phyloP scores from a whole-genome alignment of 768 basidiomycete genomes.

The Paxillus involutus region DNA sequence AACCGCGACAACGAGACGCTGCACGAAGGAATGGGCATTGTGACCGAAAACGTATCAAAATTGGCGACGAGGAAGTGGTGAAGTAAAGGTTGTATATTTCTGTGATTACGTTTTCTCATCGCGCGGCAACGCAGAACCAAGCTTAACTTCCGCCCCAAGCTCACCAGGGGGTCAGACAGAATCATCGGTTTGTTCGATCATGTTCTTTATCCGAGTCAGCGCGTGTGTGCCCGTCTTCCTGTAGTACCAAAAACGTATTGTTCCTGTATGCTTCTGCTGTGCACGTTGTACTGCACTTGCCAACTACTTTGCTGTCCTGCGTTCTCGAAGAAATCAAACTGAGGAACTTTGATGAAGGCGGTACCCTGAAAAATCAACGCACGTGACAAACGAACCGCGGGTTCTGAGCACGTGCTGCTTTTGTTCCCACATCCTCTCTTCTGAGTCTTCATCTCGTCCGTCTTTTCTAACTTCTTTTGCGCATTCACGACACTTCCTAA shows the following conservation, averaged over 20 bases:
- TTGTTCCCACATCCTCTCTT: conserved; percentile 11
- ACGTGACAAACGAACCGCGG: conserved; percentile 36
- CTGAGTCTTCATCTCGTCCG: neutral
- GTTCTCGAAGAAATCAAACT: too few species aligned
- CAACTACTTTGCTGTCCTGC: too few species aligned
- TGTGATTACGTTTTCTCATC: neutral
- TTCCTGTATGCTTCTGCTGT: too few species aligned
- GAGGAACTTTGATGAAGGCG: too few species aligned
- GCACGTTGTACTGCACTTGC: too few species aligned
- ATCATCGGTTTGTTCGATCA: neutral
- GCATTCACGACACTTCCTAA: conserved; percentile 12
- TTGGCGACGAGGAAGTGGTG: conserved; percentile 16
- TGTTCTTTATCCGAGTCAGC: neutral
- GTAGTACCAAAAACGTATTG: too few species aligned
- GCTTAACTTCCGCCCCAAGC: neutral
- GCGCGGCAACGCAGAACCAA: neutral
- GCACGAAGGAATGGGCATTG: conserved; percentile 15
- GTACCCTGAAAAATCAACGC: conserved; percentile 23
- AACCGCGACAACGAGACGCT: conserved; percentile 14
- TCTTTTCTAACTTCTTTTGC: neutral
- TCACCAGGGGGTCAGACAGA: neutral
- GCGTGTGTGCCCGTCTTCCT: too few species aligned
- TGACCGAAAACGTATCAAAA: conserved; percentile 23
- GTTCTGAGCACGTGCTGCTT: conserved; percentile 8
- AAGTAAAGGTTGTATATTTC: neutral